Evolutionary conservation across 2,329 filamentous ascomycete genomes (phyloP), one percentile per base, ranked within the genome.

Genomic region (Rachicladosporium sp.): DNA sequence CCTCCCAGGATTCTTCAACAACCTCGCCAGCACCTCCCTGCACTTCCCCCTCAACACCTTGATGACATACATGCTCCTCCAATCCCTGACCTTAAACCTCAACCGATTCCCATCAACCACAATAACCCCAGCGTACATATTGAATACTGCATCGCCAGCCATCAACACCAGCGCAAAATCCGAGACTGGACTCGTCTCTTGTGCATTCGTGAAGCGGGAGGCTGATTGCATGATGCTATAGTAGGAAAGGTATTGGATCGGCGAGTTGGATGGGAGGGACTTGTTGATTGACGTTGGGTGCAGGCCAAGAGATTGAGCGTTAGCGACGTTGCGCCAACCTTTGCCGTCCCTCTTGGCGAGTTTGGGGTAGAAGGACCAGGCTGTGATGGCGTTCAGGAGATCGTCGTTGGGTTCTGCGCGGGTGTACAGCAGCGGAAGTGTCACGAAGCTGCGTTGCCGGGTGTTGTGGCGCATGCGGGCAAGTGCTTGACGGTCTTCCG

Each of bases 141-240:
- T 88, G 53, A 86, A 89, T 41, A 88, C 83, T 11, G 84, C 80
- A 46, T 96, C 89, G 30, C 88, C 91, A 43, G 87, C 91, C 38
- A 95, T 71, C 23, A 98, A 66, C 10, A 82, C 78, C 49, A 95
- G 75, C 9, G 87, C 78, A 47, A 95, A 82, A 33, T 87, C 80
- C 34, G 8, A 80, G 84, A 2, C 64, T 51, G 40, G 63, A 45
- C 52, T 51, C 1, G 85, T 93, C 56, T 93, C 86, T 50, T 95
- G 88, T 1, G 91, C 91, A 48, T 94, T 93, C 49, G 89, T 85
- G 52, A 82, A 80, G 44, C 72, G 73, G 72, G 79, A 84, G 65
- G 68, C 87, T 2, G 82, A 82, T 60, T 95, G 88, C 85, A 96
- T 93, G 47, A 96, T 94, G 58, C 93, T 83, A 64, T 96, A 96